Evolutionary conservation across 2,329 filamentous ascomycete species (phyloP).

Genomic region (Gnomoniopsis smithogilvyi): DNA sequence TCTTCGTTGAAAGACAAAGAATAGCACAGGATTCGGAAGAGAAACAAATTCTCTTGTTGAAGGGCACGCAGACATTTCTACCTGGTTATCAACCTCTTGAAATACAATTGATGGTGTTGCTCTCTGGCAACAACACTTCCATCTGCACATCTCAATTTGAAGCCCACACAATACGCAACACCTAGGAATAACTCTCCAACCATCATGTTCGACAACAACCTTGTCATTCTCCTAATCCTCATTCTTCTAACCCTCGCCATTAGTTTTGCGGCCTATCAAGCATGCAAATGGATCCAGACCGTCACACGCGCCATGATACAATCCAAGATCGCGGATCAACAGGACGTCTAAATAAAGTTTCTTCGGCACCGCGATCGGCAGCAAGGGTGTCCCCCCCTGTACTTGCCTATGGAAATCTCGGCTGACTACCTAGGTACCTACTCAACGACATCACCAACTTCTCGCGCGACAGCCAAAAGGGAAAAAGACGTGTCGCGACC

Average conservation of each 20-base stretch:
- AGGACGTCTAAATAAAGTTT: not conserved
- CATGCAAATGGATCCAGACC: conserved; percentile 19
- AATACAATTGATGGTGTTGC: no score
- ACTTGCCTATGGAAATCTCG: not conserved
- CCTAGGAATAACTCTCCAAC: no score
- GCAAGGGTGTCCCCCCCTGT: not conserved
- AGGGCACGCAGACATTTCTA: no score
- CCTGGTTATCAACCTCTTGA: no score
- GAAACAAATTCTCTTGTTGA: no score
- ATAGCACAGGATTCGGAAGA: no score
- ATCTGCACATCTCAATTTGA: no score
- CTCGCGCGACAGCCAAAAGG: not conserved
- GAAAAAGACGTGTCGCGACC: not conserved
- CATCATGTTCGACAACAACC: conserved; percentile 20
- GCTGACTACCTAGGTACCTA: no score
- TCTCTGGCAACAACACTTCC: no score
- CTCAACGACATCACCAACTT: not conserved
- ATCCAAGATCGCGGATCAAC: conserved; percentile 19
- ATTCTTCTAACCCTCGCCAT: conserved; percentile 23
- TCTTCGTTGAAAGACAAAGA: no score
- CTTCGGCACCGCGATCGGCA: conserved; percentile 3
- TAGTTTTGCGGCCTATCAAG: conserved; percentile 22
- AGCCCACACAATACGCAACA: no score
- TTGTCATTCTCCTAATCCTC: conserved; percentile 27
- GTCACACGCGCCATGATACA: conserved; percentile 25